Percentiles rank a stretch among this genome's conserved stretches.
Conservation (phyloP, 345 rosid species). For the Acer yangbiense region DNA sequence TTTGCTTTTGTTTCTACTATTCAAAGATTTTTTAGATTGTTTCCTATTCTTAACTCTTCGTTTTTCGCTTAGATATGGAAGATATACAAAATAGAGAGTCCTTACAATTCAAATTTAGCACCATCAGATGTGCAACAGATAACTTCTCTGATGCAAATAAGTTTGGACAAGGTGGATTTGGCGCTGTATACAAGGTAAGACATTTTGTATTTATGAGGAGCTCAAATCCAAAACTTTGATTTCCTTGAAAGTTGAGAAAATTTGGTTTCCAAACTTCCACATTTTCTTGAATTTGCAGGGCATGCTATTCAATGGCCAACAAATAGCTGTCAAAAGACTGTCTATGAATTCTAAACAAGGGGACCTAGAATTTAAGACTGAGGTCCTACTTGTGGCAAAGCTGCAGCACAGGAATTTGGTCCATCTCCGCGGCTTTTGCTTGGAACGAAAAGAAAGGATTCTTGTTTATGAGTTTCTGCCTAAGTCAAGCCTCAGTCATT, state of each 20-base stretch:
- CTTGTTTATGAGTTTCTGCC: slow-evolving; percentile 58
- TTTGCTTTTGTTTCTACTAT: no score
- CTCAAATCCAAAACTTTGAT: neutral
- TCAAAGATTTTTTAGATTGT: no score
- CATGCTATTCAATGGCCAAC: slow-evolving; percentile 35
- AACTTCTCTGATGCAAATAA: slow-evolving; percentile 29
- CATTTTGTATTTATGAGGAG: neutral
- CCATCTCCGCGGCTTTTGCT: slow-evolving; percentile 53
- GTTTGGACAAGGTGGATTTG: slow-evolving; percentile 40
- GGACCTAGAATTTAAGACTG: slow-evolving; percentile 52
- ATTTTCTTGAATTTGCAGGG: slow-evolving; percentile 28
- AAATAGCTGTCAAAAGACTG: slow-evolving; percentile 52
- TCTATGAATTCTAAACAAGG: slow-evolving; percentile 52
- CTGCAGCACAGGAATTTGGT: slow-evolving; percentile 66
- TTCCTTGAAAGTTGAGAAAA: neutral
- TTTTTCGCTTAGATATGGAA: no score
- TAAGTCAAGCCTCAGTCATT: slow-evolving; percentile 38
- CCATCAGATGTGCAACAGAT: slow-evolving; percentile 24
- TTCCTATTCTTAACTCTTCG: no score
- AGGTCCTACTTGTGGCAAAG: slow-evolving; percentile 47
- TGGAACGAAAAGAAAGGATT: slow-evolving; percentile 43
- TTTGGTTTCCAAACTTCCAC: neutral
- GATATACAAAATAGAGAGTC: slow-evolving; percentile 20
- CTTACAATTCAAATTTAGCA: slow-evolving; percentile 26
- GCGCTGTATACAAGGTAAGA: slow-evolving; percentile 34